These are phyloP conservation scores for Lyophyllum atratum DNA, from an alignment of 768 basidiomycete genomes.

Conservation along the genomic window DNA sequence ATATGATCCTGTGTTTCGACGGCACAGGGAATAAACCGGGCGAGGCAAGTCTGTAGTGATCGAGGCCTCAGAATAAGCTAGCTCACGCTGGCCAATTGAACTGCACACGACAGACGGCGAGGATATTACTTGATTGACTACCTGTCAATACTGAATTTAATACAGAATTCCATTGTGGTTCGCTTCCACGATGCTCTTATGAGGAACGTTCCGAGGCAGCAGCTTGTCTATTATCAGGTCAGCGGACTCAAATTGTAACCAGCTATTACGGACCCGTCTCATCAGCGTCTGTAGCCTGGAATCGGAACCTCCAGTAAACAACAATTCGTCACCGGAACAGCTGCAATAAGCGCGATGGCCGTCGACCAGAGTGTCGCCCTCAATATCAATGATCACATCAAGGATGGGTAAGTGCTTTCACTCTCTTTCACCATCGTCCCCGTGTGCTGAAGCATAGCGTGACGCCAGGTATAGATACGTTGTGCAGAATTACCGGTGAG, in stretches of 20 bases:
- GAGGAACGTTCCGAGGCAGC: conserved; percentile 14
- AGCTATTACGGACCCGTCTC: no score
- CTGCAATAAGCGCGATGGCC: conserved; percentile 15
- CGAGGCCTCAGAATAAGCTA: neutral
- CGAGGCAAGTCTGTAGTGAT: conserved; percentile 15
- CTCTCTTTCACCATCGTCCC: no score
- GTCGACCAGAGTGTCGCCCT: conserved; percentile 24
- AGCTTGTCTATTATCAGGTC: conserved; percentile 24
- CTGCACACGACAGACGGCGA: neutral
- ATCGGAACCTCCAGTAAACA: conserved; percentile 27
- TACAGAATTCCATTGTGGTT: conserved; percentile 21
- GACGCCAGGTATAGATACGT: conserved; percentile 22
- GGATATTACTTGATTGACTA: neutral
- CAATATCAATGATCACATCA: conserved; percentile 30
- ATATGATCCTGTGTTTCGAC: conserved; percentile 29
- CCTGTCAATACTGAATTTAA: neutral
- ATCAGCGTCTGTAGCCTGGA: conserved; percentile 25
- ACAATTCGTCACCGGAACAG: conserved; percentile 19
- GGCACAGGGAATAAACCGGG: conserved; percentile 32
- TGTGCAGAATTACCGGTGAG: conserved; percentile 25
- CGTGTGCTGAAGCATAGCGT: neutral
- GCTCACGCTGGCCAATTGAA: neutral
- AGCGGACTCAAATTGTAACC: no score
- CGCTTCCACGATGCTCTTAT: conserved; percentile 19
- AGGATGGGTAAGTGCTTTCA: conserved; percentile 25